phyloP scores from a whole-genome alignment of 2,329 filamentous ascomycete species.

The Aspergillus proliferans region DNA sequence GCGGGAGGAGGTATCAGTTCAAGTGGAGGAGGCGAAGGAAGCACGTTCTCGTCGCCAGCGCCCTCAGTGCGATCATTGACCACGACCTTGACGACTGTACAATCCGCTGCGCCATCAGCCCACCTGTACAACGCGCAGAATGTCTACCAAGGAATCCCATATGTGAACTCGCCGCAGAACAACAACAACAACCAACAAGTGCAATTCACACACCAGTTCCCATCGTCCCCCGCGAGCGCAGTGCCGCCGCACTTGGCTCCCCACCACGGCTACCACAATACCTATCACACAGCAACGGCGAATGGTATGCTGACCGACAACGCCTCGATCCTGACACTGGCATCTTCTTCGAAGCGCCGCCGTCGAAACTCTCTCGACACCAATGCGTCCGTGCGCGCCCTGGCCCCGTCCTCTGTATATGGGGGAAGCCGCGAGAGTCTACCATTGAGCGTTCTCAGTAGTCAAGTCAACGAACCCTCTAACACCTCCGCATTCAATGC shows the following conservation, averaged over 20 bases:
- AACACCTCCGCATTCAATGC: conserved; percentile 37
- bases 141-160: conserved; percentile 22
- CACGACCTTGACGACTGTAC: conserved; percentile 61
- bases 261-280: conserved; percentile 45
- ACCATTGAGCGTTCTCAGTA: conserved; percentile 56
- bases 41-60: conserved; percentile 60
- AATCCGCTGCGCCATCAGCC: conserved; percentile 53
- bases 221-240: conserved; percentile 53
- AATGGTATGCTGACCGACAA: conserved; percentile 61
- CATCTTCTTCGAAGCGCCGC: conserved; percentile 58
- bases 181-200: conserved; percentile 34
- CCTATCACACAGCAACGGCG: conserved; percentile 56
- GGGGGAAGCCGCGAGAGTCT: conserved; percentile 60
- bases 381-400: conserved; percentile 59
- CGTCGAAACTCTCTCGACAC: conserved; percentile 60
- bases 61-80: conserved; percentile 60
- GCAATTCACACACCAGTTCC: conserved; percentile 57
- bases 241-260: conserved; percentile 54
- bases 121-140: conserved; percentile 34
- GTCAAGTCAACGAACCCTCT: conserved; percentile 42
- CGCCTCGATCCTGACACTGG: conserved; percentile 59
- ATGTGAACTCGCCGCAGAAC: conserved; percentile 33
- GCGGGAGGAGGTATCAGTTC: conserved; percentile 59
- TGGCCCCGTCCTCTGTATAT: conserved; percentile 59
- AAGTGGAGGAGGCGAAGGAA: conserved; percentile 61